These are phyloP conservation scores for Wallacemonas sp. DNA, from an alignment of 208 protist genomes.

Conservation along the genomic window DNA sequence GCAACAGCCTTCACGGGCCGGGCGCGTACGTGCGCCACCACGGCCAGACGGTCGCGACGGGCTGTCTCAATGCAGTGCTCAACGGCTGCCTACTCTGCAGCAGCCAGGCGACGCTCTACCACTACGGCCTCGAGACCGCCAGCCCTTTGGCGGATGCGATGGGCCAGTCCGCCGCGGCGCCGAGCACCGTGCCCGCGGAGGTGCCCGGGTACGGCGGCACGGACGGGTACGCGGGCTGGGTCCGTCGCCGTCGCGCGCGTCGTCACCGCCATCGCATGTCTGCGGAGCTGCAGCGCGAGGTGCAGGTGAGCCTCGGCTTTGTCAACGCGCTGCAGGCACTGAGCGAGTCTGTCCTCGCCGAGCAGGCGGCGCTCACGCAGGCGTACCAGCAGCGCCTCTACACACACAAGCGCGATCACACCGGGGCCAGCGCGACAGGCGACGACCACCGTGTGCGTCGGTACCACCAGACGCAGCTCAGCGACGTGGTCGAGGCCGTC, in stretches of 20 bases:
- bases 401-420: conserved; percentile 19
- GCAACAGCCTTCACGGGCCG: conserved; percentile 37
- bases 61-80: conserved; percentile 41
- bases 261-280: conserved; percentile 15
- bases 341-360: conserved; percentile 23
- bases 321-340: conserved; percentile 48
- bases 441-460: conserved; percentile 17
- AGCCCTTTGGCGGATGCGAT: conserved; percentile 23
- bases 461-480: conserved; percentile 21
- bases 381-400: conserved; percentile 40
- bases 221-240: not conserved
- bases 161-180: conserved; percentile 19
- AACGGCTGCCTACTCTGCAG: conserved; percentile 50
- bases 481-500: not conserved
- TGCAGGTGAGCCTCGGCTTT: conserved; percentile 31
- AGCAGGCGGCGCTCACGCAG: conserved; percentile 30
- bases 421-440: not conserved
- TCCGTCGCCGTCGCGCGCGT: not conserved
- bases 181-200: conserved; percentile 5
- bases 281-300: conserved; percentile 11
- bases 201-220: not conserved
- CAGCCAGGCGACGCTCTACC: conserved; percentile 2
- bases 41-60: conserved; percentile 32
- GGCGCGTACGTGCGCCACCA: conserved; percentile 44
- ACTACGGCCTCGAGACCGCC: conserved; percentile 23